phyloP scores from a whole-genome alignment of 768 basidiomycete genomes.

The Boletus fagicola region DNA sequence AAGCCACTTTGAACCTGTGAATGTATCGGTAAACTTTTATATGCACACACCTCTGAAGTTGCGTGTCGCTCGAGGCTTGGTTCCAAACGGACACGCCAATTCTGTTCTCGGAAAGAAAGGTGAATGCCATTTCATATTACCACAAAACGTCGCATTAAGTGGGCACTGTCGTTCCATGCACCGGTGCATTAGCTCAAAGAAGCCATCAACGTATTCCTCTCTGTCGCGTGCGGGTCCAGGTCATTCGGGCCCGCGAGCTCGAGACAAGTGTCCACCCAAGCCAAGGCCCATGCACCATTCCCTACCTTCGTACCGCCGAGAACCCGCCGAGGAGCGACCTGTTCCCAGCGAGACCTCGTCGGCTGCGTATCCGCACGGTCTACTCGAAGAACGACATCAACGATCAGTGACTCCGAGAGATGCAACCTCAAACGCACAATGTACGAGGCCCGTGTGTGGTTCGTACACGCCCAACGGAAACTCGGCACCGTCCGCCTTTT shows the following conservation, averaged over 20 bases:
- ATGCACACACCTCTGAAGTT: background rate
- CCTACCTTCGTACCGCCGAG: slow-evolving; percentile 75
- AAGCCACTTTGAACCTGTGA: background rate
- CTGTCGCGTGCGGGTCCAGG: slow-evolving; percentile 17
- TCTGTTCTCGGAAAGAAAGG: background rate
- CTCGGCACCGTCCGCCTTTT: slow-evolving; percentile 28
- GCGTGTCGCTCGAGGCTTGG: background rate
- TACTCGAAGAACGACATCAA: slow-evolving; percentile 28
- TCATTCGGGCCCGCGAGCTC: slow-evolving; percentile 30
- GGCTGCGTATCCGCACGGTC: slow-evolving; percentile 82
- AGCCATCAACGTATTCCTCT: slow-evolving; percentile 23
- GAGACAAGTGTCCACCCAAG: slow-evolving; percentile 65
- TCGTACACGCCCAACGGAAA: slow-evolving; percentile 76
- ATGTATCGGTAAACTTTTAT: too few relatives aligned
- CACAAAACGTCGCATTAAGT: background rate
- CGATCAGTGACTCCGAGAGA: slow-evolving; percentile 1
- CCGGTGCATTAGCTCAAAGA: slow-evolving; percentile 8
- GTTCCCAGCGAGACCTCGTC: slow-evolving; percentile 59
- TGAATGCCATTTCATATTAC: background rate
- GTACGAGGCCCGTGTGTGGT: slow-evolving; percentile 71
- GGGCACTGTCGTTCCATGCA: background rate
- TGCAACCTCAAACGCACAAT: slow-evolving; percentile 51
- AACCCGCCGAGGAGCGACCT: slow-evolving; percentile 48
- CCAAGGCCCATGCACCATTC: slow-evolving; percentile 76
- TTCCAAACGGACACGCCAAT: background rate